Percentiles rank a stretch among this genome's conserved stretches.
phyloP scores from a whole-genome alignment of 148 eudicot species.

The Camellia lanceoleosa region DNA sequence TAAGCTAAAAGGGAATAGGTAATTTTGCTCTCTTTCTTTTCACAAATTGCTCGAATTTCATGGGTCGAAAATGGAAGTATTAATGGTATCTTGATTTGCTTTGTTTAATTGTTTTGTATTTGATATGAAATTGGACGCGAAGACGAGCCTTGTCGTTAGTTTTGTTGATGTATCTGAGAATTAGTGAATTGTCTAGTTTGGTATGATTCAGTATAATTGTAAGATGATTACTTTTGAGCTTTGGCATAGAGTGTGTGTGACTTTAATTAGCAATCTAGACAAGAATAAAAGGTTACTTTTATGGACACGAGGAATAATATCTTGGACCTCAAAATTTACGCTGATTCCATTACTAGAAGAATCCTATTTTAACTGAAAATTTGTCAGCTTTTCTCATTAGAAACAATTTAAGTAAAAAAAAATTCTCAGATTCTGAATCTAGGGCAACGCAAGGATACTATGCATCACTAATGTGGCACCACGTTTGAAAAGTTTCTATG shows the following conservation, averaged over 20 bases:
- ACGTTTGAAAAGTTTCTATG: not conserved
- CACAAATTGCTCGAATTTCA: not conserved
- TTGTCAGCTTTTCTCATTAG: not conserved
- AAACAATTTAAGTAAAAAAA: not conserved
- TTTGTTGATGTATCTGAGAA: not conserved
- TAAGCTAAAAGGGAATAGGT: constrained; percentile 72
- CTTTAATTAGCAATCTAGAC: not conserved
- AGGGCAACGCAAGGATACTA: not conserved
- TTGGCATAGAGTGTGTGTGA: not conserved
- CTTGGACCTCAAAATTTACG: not conserved
- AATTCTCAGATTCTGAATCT: not conserved
- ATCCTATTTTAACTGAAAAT: not conserved
- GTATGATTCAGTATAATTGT: not conserved
- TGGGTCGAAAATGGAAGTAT: not conserved
- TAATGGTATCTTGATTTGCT: not conserved
- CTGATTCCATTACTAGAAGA: not conserved
- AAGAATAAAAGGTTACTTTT: not conserved
- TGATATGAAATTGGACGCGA: not conserved
- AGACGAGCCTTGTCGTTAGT: too few relatives aligned
- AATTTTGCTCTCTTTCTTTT: constrained; percentile 4
- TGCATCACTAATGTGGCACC: not conserved
- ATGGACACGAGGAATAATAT: not conserved
- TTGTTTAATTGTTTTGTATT: not conserved
- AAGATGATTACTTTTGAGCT: not conserved
- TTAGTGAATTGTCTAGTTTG: not conserved